These are phyloP conservation scores for Handroanthus guayacan DNA, from an alignment of 257 asterid genomes.

Conservation along the genomic window DNA sequence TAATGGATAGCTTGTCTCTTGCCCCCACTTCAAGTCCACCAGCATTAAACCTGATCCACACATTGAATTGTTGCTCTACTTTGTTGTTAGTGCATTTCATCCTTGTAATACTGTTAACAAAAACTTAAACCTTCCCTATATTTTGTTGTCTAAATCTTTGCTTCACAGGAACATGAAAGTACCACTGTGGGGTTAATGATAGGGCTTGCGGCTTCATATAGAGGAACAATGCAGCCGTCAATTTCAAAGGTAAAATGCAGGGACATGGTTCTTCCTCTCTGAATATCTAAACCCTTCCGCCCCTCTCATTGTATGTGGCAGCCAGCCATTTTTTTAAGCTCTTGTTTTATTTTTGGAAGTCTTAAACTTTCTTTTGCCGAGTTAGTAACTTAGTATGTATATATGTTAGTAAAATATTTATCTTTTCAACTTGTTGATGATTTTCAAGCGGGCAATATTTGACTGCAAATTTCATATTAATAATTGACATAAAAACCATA, in stretches of 20 bases:
- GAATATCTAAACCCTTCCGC: slow-evolving; percentile 10
- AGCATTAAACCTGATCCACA: slow-evolving; percentile 22
- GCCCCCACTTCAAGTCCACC: neutral
- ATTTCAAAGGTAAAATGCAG: slow-evolving; percentile 79
- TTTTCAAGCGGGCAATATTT: neutral
- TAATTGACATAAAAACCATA: slow-evolving; percentile 16
- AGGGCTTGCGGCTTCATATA: slow-evolving; percentile 96
- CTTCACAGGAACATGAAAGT: slow-evolving; percentile 87
- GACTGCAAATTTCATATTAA: slow-evolving; percentile 1
- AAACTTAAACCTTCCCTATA: slow-evolving; percentile 4
- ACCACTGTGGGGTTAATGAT: slow-evolving; percentile 97
- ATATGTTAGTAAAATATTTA: neutral
- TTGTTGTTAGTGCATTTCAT: slow-evolving; percentile 17
- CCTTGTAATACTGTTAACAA: slow-evolving; percentile 1
- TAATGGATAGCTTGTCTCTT: neutral
- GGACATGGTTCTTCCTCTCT: slow-evolving; percentile 29
- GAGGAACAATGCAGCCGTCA: slow-evolving; percentile 98
- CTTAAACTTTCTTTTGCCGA: slow-evolving; percentile 20
- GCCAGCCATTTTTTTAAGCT: neutral
- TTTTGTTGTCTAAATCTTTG: neutral
- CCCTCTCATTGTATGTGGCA: slow-evolving; percentile 23
- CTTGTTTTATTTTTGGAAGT: neutral
- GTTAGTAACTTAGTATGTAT: slow-evolving; percentile 31
- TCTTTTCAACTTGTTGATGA: slow-evolving; percentile 18
- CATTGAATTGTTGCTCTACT: slow-evolving; percentile 14